Percentiles rank a stretch among this genome's conserved stretches.
Conservation (phyloP, 2,329 filamentous ascomycete genomes). For the Exophiala sideris region DNA sequence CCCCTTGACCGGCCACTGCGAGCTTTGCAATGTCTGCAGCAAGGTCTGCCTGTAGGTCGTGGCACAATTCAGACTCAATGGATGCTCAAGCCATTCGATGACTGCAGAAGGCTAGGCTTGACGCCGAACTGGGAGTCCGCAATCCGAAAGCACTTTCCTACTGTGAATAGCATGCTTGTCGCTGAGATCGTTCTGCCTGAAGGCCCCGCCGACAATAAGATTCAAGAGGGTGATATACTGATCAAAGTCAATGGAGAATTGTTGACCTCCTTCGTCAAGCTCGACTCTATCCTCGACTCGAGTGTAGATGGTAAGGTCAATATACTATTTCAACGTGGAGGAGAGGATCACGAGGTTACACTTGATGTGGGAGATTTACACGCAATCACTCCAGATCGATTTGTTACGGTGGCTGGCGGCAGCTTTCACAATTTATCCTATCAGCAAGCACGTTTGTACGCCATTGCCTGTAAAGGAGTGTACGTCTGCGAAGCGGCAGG, state of each 20-base stretch:
- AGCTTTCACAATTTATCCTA: conserved; percentile 97
- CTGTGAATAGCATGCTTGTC: conserved; percentile 94
- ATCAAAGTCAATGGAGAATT: conserved; percentile 91
- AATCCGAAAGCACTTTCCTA: conserved; percentile 77
- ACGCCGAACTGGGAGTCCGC: conserved; percentile 81
- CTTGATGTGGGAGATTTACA: conserved; percentile 86
- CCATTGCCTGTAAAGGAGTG: conserved; percentile 85
- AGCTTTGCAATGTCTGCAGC: conserved; percentile 80
- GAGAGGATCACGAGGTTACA: conserved; percentile 79
- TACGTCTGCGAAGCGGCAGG: conserved; percentile 93
- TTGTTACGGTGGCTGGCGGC: conserved; percentile 87
- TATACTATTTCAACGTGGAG: conserved; percentile 81
- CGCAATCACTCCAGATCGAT: conserved; percentile 90
- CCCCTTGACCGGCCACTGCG: conserved; percentile 86
- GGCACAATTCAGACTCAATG: conserved; percentile 99
- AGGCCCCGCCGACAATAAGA: conserved; percentile 79
- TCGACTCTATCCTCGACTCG: conserved; percentile 89
- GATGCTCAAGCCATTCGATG: conserved; percentile 94
- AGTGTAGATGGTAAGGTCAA: conserved; percentile 76
- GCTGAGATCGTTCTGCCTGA: conserved; percentile 91
- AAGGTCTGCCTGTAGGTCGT: conserved; percentile 70
- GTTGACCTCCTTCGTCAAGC: conserved; percentile 83
- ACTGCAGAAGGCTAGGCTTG: conserved; percentile 85
- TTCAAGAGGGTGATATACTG: conserved; percentile 91
- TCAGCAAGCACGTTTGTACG: conserved; percentile 93